Evolutionary conservation across 2,329 filamentous ascomycete genomes (phyloP).

Genomic region (Cladosporium sp.): DNA sequence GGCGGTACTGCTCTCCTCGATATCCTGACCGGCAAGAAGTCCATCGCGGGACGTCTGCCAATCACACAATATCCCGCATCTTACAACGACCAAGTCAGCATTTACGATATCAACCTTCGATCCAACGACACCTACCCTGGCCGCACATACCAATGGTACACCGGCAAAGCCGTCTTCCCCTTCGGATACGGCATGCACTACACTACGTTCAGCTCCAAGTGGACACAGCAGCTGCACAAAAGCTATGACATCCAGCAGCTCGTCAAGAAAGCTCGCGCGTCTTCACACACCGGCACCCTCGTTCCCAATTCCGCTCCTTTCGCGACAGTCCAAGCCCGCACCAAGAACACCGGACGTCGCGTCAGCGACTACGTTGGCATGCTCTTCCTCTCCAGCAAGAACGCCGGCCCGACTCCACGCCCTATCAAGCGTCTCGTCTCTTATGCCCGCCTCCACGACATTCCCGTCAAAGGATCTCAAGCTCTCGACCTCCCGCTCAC

Average conservation of each 20-base stretch:
- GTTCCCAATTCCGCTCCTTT: constrained; percentile 2
- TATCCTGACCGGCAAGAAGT: constrained; percentile 38
- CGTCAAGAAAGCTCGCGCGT: constrained; percentile 15
- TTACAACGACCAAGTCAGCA: constrained; percentile 30
- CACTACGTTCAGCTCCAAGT: constrained; percentile 34
- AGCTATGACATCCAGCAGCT: constrained; percentile 35
- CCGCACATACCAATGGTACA: constrained; percentile 44
- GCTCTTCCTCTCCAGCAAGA: constrained; percentile 35
- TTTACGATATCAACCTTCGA: constrained; percentile 30
- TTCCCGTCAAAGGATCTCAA: constrained; percentile 16
- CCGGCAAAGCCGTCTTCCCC: constrained; percentile 35
- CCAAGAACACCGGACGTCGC: constrained; percentile 35
- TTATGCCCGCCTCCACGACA: constrained; percentile 19
- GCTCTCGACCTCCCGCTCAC: constrained; percentile 34
- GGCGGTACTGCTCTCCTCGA: constrained; percentile 41
- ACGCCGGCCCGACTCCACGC: constrained; percentile 38
- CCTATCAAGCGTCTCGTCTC: constrained; percentile 41
- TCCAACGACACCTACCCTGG: constrained; percentile 35
- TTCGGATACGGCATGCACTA: constrained; percentile 45
- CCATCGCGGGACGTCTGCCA: constrained; percentile 38
- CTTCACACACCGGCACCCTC: not conserved
- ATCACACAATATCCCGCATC: constrained; percentile 36
- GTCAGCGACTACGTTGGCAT: constrained; percentile 41
- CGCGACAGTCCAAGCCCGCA: constrained; percentile 31
- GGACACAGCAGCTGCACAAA: constrained; percentile 14